phyloP scores from a whole-genome alignment of 2,329 filamentous ascomycete genomes.

The Hansfordia pulvinata region DNA sequence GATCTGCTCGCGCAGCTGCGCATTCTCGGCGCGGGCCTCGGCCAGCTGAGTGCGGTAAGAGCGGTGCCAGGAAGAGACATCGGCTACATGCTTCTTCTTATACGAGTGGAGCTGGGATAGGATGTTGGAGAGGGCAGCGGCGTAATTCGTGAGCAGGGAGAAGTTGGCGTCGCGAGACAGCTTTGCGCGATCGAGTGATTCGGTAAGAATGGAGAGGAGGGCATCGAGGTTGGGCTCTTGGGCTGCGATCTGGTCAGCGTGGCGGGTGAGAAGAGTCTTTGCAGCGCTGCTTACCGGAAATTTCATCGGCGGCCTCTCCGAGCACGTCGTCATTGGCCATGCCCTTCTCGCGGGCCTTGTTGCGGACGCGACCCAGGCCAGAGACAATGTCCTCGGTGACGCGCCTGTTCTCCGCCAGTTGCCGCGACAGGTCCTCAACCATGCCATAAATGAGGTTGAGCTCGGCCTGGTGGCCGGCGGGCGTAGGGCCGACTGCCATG shows the following conservation, averaged over 20 bases:
- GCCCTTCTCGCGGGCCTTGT: slow-evolving; percentile 35
- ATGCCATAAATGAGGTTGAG: slow-evolving; percentile 55
- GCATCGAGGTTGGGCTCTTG: slow-evolving; percentile 47
- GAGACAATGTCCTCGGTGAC: slow-evolving; percentile 50
- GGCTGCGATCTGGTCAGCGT: slow-evolving; percentile 26
- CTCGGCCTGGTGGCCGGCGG: slow-evolving; percentile 55
- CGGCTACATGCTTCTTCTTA: slow-evolving; percentile 47
- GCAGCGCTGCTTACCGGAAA: slow-evolving; percentile 31
- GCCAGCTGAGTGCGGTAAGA: slow-evolving; percentile 53
- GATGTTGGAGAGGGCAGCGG: slow-evolving; percentile 40
- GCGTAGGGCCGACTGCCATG: slow-evolving; percentile 39
- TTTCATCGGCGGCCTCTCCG: slow-evolving; percentile 37
- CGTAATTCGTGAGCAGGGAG: slow-evolving; percentile 42
- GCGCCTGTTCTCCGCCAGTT: slow-evolving; percentile 46
- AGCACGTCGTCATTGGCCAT: slow-evolving; percentile 46
- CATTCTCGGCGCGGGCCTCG: slow-evolving; percentile 51
- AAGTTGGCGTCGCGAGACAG: slow-evolving; percentile 47
- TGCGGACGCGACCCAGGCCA: slow-evolving; percentile 48
- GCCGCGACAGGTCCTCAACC: slow-evolving; percentile 52
- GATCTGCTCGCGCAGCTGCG: slow-evolving; percentile 48
- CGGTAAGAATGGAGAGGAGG: slow-evolving; percentile 45
- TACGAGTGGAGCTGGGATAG: slow-evolving; percentile 53
- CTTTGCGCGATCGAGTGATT: slow-evolving; percentile 48
- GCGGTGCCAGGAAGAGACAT: slow-evolving; percentile 51
- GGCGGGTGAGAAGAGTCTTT: slow-evolving; percentile 2